Percentiles rank a stretch among this genome's conserved stretches.
phyloP scores from a whole-genome alignment of 2,329 filamentous ascomycete genomes.

The Albifimbria verrucaria region DNA sequence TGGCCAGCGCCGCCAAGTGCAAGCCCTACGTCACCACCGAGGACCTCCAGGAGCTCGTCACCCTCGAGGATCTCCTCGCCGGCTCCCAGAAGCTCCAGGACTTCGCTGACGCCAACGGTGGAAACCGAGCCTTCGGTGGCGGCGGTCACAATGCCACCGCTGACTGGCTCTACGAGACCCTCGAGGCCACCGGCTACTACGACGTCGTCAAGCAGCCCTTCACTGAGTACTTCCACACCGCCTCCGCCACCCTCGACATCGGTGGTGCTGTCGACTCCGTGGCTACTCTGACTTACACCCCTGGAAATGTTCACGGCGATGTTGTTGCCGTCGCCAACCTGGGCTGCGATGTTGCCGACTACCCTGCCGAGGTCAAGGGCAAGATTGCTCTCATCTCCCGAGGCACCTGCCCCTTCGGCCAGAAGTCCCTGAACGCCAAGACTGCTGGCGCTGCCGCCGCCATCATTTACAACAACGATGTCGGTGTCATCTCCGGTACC shows the following conservation, averaged over 20 bases:
- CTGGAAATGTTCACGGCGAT: constrained; percentile 35
- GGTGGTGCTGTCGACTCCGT: constrained; percentile 22
- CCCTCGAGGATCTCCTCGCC: constrained; percentile 35
- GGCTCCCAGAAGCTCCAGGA: constrained; percentile 42
- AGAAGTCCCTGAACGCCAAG: constrained; percentile 55
- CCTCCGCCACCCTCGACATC: constrained; percentile 25
- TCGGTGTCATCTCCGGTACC: constrained; percentile 49
- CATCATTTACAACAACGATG: constrained; percentile 61
- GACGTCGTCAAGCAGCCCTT: constrained; percentile 43
- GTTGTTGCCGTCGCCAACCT: constrained; percentile 47
- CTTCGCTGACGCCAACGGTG: constrained; percentile 38
- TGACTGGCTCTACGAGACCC: constrained; percentile 39
- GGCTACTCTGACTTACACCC: constrained; percentile 44
- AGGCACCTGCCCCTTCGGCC: constrained; percentile 55
- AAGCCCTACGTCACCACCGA: constrained; percentile 33
- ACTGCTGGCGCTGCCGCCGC: constrained; percentile 53
- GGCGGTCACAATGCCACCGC: constrained; percentile 44
- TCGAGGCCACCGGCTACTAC: constrained; percentile 36
- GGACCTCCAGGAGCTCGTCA: constrained; percentile 35
- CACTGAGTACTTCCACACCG: constrained; percentile 33
- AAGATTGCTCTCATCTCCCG: constrained; percentile 59
- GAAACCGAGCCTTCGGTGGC: constrained; percentile 42
- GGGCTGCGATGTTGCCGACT: constrained; percentile 53
- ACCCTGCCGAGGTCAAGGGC: constrained; percentile 46
- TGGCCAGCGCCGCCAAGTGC: constrained; percentile 19